Evolutionary conservation across 345 rosid species (phyloP).

Genomic region (Pugionium dolabratum): DNA sequence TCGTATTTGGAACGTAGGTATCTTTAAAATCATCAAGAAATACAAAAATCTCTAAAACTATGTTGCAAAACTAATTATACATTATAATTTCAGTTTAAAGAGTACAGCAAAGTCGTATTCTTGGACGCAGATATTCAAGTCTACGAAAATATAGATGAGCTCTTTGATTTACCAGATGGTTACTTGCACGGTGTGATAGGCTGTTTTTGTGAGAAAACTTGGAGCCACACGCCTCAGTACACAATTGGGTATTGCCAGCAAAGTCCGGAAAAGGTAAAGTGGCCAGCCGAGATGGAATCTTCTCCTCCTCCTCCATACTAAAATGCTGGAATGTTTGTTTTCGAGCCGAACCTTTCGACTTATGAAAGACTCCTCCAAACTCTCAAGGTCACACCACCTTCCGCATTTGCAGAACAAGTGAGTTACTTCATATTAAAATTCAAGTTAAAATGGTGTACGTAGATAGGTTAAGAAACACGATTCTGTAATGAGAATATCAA

Average conservation of each 20-base stretch:
- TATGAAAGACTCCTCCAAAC: conserved; percentile 52
- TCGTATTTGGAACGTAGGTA: conserved; percentile 26
- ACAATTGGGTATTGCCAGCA: conserved; percentile 70
- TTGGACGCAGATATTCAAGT: conserved; percentile 81
- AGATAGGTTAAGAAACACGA: not conserved
- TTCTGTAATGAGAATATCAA: not conserved
- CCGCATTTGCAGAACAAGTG: conserved; percentile 78
- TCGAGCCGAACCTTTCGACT: conserved; percentile 53
- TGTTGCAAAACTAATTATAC: too few species aligned
- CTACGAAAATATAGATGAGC: conserved; percentile 66
- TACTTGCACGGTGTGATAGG: conserved; percentile 65
- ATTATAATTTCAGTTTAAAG: conserved; percentile 47
- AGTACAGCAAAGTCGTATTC: conserved; percentile 65
- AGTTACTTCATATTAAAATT: not conserved
- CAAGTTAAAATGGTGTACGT: not conserved
- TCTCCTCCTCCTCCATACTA: conserved; percentile 61
- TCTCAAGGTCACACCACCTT: conserved; percentile 54
- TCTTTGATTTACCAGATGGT: conserved; percentile 61
- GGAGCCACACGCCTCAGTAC: conserved; percentile 56
- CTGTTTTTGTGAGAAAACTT: conserved; percentile 70
- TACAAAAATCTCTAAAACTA: too few species aligned
- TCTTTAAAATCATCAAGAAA: not conserved
- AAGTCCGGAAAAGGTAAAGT: conserved; percentile 55
- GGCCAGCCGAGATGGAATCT: conserved; percentile 58
- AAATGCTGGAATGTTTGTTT: conserved; percentile 81